A percentile compares a stretch with the other conserved stretches of the same genome.
These are phyloP conservation scores for Talaromyces thailandensis DNA, from an alignment of 495 filamentous ascomycete species.

Conservation along the genomic window DNA sequence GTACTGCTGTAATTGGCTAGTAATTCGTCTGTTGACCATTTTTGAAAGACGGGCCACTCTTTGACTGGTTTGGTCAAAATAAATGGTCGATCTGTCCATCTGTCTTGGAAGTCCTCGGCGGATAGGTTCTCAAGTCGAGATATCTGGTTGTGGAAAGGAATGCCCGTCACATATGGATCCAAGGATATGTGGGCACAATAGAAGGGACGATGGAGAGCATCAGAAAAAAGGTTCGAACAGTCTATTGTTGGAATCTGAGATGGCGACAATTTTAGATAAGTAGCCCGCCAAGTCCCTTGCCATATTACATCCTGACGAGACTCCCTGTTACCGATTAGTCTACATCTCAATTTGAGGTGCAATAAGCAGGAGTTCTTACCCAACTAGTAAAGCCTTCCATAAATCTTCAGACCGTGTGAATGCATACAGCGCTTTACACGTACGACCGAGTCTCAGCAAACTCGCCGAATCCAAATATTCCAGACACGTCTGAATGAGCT, in stretches of 20 bases:
- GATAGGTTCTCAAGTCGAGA: conserved; percentile 58
- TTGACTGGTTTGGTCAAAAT: conserved; percentile 81
- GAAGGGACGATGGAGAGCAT: conserved; percentile 84
- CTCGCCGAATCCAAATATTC: conserved; percentile 60
- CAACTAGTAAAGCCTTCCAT: conserved; percentile 79
- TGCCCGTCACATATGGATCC: conserved; percentile 54
- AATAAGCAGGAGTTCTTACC: conserved; percentile 50
- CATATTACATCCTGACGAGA: conserved; percentile 50
- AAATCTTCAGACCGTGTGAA: conserved; percentile 79
- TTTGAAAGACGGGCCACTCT: conserved; percentile 67
- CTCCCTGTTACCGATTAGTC: background rate
- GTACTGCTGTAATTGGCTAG: conserved; percentile 53
- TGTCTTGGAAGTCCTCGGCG: conserved; percentile 59
- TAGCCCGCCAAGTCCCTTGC: conserved; percentile 82
- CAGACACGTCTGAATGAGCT: conserved; percentile 66
- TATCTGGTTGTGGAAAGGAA: conserved; percentile 68
- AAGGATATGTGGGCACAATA: conserved; percentile 73
- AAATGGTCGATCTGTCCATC: conserved; percentile 78
- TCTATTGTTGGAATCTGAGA: conserved; percentile 42
- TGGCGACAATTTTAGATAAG: conserved; percentile 55
- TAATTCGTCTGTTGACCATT: conserved; percentile 64
- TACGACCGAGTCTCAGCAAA: conserved; percentile 60
- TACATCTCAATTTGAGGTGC: background rate
- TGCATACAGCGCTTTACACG: conserved; percentile 85
- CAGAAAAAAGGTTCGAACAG: conserved; percentile 80